Evolutionary conservation across 2,329 filamentous ascomycete species (phyloP), one percentile per base, ranked within the genome.

Genomic region (Metarhizium rileyi): DNA sequence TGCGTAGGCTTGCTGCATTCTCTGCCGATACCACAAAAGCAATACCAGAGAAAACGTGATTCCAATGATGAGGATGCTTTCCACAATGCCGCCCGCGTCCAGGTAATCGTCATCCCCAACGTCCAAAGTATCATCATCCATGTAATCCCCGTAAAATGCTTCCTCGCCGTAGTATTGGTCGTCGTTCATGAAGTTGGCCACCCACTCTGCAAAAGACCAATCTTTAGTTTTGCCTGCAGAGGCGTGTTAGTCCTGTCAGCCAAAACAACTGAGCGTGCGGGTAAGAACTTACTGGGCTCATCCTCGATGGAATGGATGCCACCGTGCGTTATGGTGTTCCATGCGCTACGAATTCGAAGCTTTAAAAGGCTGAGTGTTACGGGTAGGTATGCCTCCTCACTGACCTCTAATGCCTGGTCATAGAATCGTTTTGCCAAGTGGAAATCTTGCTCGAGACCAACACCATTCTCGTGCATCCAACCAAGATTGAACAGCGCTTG

Each of bases 401-500:
- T 98, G 1, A 91, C 90, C 61, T 90, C 88, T 27, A 96, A 72
- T 1, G 93, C 91, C 53, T 93, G 78, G 60, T 98, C 93, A 63
- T 98, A 98, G 68, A 90, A 95, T 48, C 93, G 77, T 69, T 98
- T 98, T 2, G 94, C 93, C 50, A 98, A 81, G 62, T 98, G 93
- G 65, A 94, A 98, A 63, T 98, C 93, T 64, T 98, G 93, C 49
- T 87, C 85, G 20, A 97, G 79, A 2, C 90, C 89, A 46, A 97
- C 76, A 7, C 93, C 93, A 61, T 97, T 96, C 68, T 98, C 93
- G 62, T 98, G 90, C 91, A 98, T 97, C 93, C 93, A 98, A 5
- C 93, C 94, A 14, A 98, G 74, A 60, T 98, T 97, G 80, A 90
- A 98, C 50, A 96, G 81, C 14, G 94, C 93, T 68, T 98, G 94